phyloP scores from a whole-genome alignment of 176 grass and related monocot species.

The Puccinellia tenuiflora region DNA sequence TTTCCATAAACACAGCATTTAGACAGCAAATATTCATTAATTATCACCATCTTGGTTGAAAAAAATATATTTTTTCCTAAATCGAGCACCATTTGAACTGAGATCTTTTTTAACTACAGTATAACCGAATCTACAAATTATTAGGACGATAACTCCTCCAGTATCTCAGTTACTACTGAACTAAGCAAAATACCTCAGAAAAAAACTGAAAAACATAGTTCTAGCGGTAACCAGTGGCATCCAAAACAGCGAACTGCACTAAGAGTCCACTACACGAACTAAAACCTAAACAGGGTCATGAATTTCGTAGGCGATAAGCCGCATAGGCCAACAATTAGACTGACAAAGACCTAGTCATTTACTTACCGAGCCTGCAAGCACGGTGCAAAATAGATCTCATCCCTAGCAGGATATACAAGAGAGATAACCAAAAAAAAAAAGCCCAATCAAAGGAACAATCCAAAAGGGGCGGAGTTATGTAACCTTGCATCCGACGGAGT shows the following conservation, averaged over 20 bases:
- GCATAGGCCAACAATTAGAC: background rate
- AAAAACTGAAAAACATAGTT: background rate
- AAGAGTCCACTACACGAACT: background rate
- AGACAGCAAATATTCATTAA: background rate
- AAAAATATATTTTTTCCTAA: background rate
- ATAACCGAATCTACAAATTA: background rate
- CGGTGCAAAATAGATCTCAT: background rate
- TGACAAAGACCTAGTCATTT: background rate
- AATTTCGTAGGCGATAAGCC: background rate
- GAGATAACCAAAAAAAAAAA: background rate
- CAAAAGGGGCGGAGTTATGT: too few relatives aligned
- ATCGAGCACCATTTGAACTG: background rate
- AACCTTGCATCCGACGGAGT: conserved; percentile 59
- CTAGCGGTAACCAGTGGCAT: background rate
- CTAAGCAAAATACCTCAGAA: background rate
- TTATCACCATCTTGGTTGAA: background rate
- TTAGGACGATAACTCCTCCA: background rate
- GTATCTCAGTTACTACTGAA: background rate
- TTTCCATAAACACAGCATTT: background rate
- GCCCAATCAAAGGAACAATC: background rate
- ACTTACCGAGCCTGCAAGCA: background rate
- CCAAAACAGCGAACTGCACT: background rate
- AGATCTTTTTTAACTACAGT: background rate
- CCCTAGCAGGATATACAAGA: background rate
- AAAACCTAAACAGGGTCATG: background rate